Evolutionary conservation across 805 yeast genomes (phyloP), one percentile per base, ranked within the genome.

Genomic region (Lipomyces anomalus): DNA sequence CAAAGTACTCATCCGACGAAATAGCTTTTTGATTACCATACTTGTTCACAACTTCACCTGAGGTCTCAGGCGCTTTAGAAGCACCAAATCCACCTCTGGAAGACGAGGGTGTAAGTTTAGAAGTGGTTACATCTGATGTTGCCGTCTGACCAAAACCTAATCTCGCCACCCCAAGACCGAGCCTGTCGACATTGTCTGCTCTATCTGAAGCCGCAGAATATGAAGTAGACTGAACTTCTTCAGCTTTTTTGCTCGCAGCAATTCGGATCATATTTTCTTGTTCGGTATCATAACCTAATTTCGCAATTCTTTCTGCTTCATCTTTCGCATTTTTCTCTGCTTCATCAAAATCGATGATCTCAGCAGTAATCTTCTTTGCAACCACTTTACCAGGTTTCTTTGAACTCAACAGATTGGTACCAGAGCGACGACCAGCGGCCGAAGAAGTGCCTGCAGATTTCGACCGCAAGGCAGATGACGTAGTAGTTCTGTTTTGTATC

Each of bases 1-100:
- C 96, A 65, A 92, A 92, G 60, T 77, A 79, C 68, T 89, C 94
- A 67, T 92, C 97, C 1, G 97, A 89, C 0, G 97, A 92, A 53
- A 92, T 92, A 39, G 89, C 95, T 74, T 86, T 90, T 64, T 89
- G 96, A 34, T 69, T 70, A 46, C 97, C 97, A 62, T 76, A 92
- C 68, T 87, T 85, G 59, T 55, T 59, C 6, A 61, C 61, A 11
- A 60, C 67, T 35, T 62, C 56, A 11, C 54, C 52, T 32, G 55
- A 32, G 5, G 61, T 49, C 43, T 55, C 56, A 46, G 58, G 53
- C 16, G 46, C 51, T 4, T 39, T n/a, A 4, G 40, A 30, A 32
- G 76, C 67, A 23, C 77, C 76, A 35, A 73, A 70, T 4, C 42
- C 48, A 52, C 65, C 61, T 36, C 61, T 59, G 38, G 56, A 50